Conservation (phyloP, 768 basidiomycete species). For the Hericium erinaceus region DNA sequence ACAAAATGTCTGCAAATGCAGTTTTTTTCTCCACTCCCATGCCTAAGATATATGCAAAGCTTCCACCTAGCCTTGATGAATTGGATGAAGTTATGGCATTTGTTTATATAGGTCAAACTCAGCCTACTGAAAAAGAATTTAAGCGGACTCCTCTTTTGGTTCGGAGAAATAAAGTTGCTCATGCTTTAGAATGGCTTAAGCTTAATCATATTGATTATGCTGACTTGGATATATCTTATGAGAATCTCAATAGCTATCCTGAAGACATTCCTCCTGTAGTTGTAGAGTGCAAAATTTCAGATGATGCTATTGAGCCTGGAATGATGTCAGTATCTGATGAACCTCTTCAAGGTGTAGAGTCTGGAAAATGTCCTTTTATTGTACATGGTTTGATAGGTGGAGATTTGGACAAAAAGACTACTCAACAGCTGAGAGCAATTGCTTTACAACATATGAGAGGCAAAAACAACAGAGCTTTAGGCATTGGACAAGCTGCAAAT, state of each 20-base stretch:
- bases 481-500: background rate
- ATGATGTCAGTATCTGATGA: background rate
- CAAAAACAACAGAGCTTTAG: background rate
- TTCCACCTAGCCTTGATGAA: constrained; percentile 11
- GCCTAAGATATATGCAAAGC: constrained; percentile 2
- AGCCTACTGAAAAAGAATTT: constrained; percentile 21
- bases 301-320: too few species aligned
- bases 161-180: constrained; percentile 10
- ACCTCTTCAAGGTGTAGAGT: background rate
- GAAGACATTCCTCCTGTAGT: constrained; percentile 4
- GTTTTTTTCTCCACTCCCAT: constrained; percentile 11
- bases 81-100: constrained; percentile 18
- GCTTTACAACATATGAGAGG: constrained; percentile 5
- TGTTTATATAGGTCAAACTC: constrained; percentile 21
- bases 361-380: constrained; percentile 1
- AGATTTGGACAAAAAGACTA: background rate
- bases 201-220: constrained; percentile 12
- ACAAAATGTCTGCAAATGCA: constrained; percentile 12
- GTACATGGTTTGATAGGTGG: constrained; percentile 5
- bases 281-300: background rate
- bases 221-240: constrained; percentile 6
- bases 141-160: constrained; percentile 16
- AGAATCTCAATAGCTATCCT: constrained; percentile 2
- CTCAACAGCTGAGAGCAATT: background rate
- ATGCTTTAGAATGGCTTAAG: constrained; percentile 15